A percentile compares a stretch with the other conserved stretches of the same genome.
phyloP scores from a whole-genome alignment of 192 early-diverging fungal species.

The Gryganskiella cystojenkinii region DNA sequence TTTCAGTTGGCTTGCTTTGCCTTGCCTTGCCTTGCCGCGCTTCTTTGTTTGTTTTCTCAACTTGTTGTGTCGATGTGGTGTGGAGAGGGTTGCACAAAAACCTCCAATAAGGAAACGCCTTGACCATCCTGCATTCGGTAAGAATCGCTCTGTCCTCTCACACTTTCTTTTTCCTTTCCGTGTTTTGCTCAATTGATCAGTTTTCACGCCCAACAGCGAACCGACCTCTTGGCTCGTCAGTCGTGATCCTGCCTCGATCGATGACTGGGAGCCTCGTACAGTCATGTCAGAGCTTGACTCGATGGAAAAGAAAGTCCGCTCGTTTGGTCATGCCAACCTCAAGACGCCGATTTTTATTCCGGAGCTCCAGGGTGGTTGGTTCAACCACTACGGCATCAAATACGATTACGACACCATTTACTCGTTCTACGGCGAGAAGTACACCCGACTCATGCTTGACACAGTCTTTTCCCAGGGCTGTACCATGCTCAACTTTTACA shows the following conservation, averaged over 20 bases:
- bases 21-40: too few relatives aligned
- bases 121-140: too few relatives aligned
- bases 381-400: constrained; percentile 73
- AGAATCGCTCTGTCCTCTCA: too few relatives aligned
- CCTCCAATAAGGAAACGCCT: too few relatives aligned
- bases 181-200: constrained; percentile 12
- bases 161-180: background rate
- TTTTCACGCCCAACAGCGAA: constrained; percentile 64
- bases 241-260: constrained; percentile 53
- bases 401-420: constrained; percentile 77
- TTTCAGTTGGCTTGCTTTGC: too few relatives aligned
- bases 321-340: constrained; percentile 74
- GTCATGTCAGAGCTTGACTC: constrained; percentile 64
- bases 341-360: constrained; percentile 78
- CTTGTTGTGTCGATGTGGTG: too few relatives aligned
- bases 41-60: too few relatives aligned
- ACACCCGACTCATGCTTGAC: constrained; percentile 71
- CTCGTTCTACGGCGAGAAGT: constrained; percentile 75
- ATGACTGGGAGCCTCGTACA: constrained; percentile 65
- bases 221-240: constrained; percentile 59
- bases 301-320: constrained; percentile 73
- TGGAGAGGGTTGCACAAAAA: too few relatives aligned
- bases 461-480: constrained; percentile 71
- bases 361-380: constrained; percentile 86
- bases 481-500: constrained; percentile 74